Evolutionary conservation across 1,284 basidiomycete genomes (phyloP).

Genomic region (Trichosporon sp.): DNA sequence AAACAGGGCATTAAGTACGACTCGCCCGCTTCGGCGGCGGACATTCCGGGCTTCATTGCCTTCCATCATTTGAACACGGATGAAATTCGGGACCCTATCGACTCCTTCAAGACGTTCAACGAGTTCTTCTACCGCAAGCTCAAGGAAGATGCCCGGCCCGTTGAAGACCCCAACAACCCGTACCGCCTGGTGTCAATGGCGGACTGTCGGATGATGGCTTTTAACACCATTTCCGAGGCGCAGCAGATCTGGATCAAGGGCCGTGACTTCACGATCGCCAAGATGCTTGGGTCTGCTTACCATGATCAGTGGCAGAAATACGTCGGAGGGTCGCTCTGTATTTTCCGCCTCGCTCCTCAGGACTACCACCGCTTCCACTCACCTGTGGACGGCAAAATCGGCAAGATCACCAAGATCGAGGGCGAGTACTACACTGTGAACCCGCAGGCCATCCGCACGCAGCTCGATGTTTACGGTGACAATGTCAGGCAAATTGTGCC

Average conservation of each 20-base stretch:
- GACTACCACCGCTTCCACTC: conserved; percentile 97
- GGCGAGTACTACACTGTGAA: conserved; percentile 94
- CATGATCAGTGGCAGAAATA: conserved; percentile 63
- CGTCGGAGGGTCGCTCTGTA: conserved; percentile 62
- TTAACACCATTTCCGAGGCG: conserved; percentile 75
- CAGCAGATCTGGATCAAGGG: conserved; percentile 96
- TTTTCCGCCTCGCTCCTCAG: conserved; percentile 89
- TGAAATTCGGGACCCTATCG: conserved; percentile 75
- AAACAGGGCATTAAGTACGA: conserved; percentile 96
- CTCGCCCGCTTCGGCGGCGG: conserved; percentile 69
- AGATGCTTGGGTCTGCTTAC: conserved; percentile 74
- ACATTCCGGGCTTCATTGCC: conserved; percentile 80
- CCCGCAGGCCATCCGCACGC: conserved; percentile 46
- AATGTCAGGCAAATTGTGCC: conserved; percentile 85
- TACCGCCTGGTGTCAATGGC: conserved; percentile 76
- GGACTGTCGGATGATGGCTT: conserved; percentile 91
- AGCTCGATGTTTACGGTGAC: conserved; percentile 87
- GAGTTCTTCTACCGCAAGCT: conserved; percentile 83
- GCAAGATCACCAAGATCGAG: conserved; percentile 68
- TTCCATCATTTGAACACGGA: conserved; percentile 80
- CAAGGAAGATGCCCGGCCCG: conserved; percentile 71
- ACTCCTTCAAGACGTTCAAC: conserved; percentile 86
- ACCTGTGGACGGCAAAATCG: conserved; percentile 78
- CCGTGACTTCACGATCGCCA: conserved; percentile 74
- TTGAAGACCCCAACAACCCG: conserved; percentile 67